These are phyloP conservation scores for Ilyonectria mors-panacis DNA, from an alignment of 2,329 filamentous ascomycete genomes.

Conservation along the genomic window DNA sequence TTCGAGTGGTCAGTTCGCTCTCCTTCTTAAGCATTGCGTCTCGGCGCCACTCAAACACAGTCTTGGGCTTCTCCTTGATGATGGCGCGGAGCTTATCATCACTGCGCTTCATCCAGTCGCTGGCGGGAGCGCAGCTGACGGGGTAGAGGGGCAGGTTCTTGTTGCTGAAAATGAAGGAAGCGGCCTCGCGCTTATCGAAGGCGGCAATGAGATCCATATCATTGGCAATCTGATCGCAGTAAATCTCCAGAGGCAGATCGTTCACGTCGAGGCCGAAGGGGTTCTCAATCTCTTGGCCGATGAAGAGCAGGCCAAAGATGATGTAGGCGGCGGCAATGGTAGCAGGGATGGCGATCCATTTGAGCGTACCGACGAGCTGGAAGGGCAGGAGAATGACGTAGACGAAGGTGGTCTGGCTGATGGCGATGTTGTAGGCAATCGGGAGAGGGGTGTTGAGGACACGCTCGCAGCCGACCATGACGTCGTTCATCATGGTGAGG, in stretches of 20 bases:
- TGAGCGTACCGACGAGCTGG: conserved; percentile 76
- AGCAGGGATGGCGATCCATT: conserved; percentile 84
- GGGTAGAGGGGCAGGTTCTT: conserved; percentile 71
- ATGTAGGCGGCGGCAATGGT: conserved; percentile 83
- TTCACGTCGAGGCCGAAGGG: conserved; percentile 89
- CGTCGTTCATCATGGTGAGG: conserved; percentile 78
- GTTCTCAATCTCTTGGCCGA: conserved; percentile 88
- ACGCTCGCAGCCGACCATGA: conserved; percentile 80
- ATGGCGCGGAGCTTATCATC: conserved; percentile 57
- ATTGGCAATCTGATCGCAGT: conserved; percentile 80
- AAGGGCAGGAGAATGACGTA: conserved; percentile 87
- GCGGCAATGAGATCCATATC: conserved; percentile 83
- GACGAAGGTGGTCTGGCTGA: conserved; percentile 88
- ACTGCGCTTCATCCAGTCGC: conserved; percentile 58
- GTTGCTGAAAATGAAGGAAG: conserved; percentile 51
- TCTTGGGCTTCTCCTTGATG: conserved; percentile 58
- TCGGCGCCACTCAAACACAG: conserved; percentile 54
- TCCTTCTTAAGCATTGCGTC: conserved; percentile 39
- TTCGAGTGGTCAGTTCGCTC: conserved; percentile 13
- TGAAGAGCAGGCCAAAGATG: conserved; percentile 81
- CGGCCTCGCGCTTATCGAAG: conserved; percentile 53
- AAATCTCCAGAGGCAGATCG: conserved; percentile 82
- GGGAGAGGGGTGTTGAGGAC: conserved; percentile 87
- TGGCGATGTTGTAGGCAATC: conserved; percentile 86
- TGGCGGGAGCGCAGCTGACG: conserved; percentile 58